Base-by-base conservation (phyloP, 371 early-diverging fungal genomes). In the Lichtheimia corymbifera region DNA sequence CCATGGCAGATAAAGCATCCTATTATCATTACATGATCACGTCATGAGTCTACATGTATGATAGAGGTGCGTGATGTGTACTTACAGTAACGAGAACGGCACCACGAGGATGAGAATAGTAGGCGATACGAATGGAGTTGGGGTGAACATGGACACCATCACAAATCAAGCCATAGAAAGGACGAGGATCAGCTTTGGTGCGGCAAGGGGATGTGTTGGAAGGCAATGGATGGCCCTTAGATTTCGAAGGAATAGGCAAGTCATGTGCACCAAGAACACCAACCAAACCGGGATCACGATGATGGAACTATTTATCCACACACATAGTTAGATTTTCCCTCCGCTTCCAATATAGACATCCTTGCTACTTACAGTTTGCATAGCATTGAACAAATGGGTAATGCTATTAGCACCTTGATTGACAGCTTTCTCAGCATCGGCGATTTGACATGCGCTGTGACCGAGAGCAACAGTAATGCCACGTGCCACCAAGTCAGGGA, bases 331-430 rank as follows among this genome's bases (percentile, higher is more conserved):
- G 53, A 49, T 25, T 18, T 15, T 14, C 12, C 7, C 49, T 30
- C 5, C 25, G 12, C 15, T 28, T 13, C 13, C 30, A 4, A 41
- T 18, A 22, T n/a, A n/a, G n/a, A n/a, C 15, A 27, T 5, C 41
- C 30, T 20, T 14, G 22, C 4, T 42, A 73, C 76, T 73, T 77
- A 83, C 83, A 15, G 84, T 83, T 63, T 85, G 89, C 93, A 91
- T 91, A 41, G 92, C 91, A 57, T 92, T 91, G 70, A 93, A 94
- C 62, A 94, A 69, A 64, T 94, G 94, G 0, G 94, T 94, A 44
- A 93, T 84, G 52, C 82, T 79, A 11, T 70, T 85, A 27, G 85
- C 88, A 17, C 94, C 94, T 43, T 76, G 76, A 3, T 63, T 64
- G 49, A 90, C 79, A 9, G 91, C 93, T 44, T 77, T 67, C 67